Conservation (phyloP, 352 stramenopile genomes). For the Phytopythium chamaehyphon region DNA sequence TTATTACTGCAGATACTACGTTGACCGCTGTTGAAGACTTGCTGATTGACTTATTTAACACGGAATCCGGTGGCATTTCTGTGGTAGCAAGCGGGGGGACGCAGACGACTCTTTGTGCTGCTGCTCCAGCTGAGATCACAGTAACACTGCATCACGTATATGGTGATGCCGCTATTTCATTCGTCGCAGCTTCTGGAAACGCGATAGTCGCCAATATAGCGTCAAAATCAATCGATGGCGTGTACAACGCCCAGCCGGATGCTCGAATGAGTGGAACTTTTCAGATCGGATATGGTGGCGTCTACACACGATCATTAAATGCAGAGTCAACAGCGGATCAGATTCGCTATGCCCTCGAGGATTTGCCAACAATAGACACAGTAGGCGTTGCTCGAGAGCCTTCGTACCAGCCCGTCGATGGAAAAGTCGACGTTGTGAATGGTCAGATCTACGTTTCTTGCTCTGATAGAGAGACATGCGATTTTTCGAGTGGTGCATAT, state of each 20-base stretch:
- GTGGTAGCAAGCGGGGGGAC: slow-evolving; percentile 28
- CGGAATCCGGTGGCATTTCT: slow-evolving; percentile 52
- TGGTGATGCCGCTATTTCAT: slow-evolving; percentile 33
- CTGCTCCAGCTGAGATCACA: slow-evolving; percentile 23
- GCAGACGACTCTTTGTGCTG: slow-evolving; percentile 40
- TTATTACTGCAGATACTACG: slow-evolving; percentile 20
- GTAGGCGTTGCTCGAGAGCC: slow-evolving; percentile 39
- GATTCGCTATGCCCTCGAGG: slow-evolving; percentile 63
- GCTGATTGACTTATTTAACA: slow-evolving; percentile 44
- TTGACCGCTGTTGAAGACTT: slow-evolving; percentile 29
- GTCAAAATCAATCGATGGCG: slow-evolving; percentile 42
- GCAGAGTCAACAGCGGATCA: slow-evolving; percentile 60
- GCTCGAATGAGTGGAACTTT: slow-evolving; percentile 79
- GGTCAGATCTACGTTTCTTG: slow-evolving; percentile 64
- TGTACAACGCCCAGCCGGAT: slow-evolving; percentile 39
- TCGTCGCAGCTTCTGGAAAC: slow-evolving; percentile 13
- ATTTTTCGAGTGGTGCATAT: slow-evolving; percentile 47
- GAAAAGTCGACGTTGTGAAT: slow-evolving; percentile 51
- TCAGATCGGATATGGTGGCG: slow-evolving; percentile 59
- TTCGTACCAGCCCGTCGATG: slow-evolving; percentile 38
- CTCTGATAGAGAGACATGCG: slow-evolving; percentile 35
- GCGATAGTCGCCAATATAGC: slow-evolving; percentile 18
- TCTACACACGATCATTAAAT: slow-evolving; percentile 62
- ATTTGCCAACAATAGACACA: slow-evolving; percentile 49
- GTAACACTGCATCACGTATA: slow-evolving; percentile 69